phyloP scores from a whole-genome alignment of 805 yeast genomes.

The Candida insectorum region DNA sequence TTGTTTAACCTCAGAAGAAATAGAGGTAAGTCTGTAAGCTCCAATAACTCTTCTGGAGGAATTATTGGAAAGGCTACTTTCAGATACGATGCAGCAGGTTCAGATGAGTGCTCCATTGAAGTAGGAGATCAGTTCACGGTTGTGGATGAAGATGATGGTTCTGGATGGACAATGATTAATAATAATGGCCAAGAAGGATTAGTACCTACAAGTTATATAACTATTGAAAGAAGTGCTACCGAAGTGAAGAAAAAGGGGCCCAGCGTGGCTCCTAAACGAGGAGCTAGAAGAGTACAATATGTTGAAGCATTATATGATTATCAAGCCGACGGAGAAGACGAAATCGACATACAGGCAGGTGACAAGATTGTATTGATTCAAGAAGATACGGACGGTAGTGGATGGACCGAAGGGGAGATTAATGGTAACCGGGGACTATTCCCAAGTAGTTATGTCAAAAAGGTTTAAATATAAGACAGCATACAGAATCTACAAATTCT shows the following conservation, averaged over 20 bases:
- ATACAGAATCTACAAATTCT: constrained; percentile 9
- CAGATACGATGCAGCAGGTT: constrained; percentile 63
- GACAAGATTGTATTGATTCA: constrained; percentile 65
- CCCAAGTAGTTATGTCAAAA: constrained; percentile 72
- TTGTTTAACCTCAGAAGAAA: constrained; percentile 36
- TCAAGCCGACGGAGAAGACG: constrained; percentile 75
- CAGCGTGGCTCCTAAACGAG: constrained; percentile 74
- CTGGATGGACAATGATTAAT: constrained; percentile 81
- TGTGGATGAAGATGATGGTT: constrained; percentile 73
- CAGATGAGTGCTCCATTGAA: constrained; percentile 65
- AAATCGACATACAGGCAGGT: constrained; percentile 67
- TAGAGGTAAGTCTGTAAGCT: constrained; percentile 24
- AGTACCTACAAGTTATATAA: constrained; percentile 81
- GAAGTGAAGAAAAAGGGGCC: constrained; percentile 57
- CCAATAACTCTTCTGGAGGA: constrained; percentile 11
- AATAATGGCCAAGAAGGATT: constrained; percentile 59
- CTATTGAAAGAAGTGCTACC: constrained; percentile 24
- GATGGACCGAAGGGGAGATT: constrained; percentile 93
- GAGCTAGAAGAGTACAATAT: constrained; percentile 61
- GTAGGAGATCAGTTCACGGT: constrained; percentile 63
- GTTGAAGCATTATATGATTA: constrained; percentile 74
- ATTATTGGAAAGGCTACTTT: constrained; percentile 54
- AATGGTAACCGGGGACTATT: constrained; percentile 29
- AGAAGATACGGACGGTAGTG: constrained; percentile 64
- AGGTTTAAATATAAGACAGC: constrained; percentile 25